Evolutionary conservation across 2,329 filamentous ascomycete genomes (phyloP).

Genomic region (Ophiostoma sp.): DNA sequence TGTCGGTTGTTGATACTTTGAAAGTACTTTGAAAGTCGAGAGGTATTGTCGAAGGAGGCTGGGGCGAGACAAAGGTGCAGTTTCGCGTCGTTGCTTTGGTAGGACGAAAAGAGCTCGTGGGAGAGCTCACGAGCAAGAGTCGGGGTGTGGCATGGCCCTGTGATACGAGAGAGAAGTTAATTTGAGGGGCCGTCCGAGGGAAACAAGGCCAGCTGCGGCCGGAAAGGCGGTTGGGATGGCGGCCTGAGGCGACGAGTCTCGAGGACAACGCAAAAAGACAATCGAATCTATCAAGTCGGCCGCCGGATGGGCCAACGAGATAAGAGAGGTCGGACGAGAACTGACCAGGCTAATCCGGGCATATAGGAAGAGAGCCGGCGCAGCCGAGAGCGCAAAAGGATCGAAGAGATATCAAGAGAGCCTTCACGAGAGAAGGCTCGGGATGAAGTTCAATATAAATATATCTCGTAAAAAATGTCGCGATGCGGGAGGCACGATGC

Average conservation of each 20-base stretch:
- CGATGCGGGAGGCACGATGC: not conserved
- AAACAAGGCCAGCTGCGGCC: not conserved
- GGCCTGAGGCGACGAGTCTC: not conserved
- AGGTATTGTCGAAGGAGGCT: not conserved
- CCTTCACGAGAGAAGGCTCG: not conserved
- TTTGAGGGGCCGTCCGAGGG: not conserved
- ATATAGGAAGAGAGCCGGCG: constrained; percentile 11
- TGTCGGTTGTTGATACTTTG: not conserved
- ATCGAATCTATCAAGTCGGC: not conserved
- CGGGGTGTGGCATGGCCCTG: constrained; percentile 15
- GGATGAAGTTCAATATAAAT: not conserved
- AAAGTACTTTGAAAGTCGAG: not conserved
- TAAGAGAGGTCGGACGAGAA: not conserved
- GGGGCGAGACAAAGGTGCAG: constrained; percentile 10
- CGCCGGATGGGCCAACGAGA: not conserved
- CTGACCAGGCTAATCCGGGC: constrained; percentile 17
- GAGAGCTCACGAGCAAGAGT: constrained; percentile 6
- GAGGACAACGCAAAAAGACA: not conserved
- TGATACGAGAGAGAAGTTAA: not conserved
- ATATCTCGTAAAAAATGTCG: constrained; percentile 6
- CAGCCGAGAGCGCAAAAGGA: not conserved
- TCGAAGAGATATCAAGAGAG: not conserved
- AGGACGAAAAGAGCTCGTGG: not conserved
- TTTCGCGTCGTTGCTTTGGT: constrained; percentile 2
- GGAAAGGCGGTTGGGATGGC: not conserved